Percentiles rank a stretch among this genome's conserved stretches.
Evolutionary conservation across 306 rosid genomes (phyloP).

Genomic region (Ormosia semicastrata): DNA sequence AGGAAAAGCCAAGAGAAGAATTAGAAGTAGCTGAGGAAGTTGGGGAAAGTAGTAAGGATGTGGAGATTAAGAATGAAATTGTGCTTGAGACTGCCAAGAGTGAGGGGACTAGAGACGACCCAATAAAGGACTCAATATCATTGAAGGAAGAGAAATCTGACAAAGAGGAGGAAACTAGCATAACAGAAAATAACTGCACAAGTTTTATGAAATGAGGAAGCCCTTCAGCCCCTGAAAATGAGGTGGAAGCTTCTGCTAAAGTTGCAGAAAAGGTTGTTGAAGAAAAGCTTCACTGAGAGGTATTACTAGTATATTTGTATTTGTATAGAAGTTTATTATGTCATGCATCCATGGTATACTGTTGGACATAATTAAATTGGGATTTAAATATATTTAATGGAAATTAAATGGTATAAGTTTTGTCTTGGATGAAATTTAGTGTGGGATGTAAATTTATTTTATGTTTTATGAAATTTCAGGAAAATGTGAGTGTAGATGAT

Average conservation of each 20-base stretch:
- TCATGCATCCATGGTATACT: no score
- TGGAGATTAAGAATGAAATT: constrained; percentile 30
- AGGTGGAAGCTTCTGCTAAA: constrained; percentile 34
- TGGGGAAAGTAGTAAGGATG: constrained; percentile 25
- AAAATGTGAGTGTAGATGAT: no score
- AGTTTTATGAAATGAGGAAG: constrained; percentile 30
- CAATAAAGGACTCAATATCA: constrained; percentile 7
- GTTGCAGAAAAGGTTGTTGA: constrained; percentile 24
- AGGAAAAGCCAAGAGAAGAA: constrained; percentile 30
- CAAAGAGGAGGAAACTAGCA: constrained; percentile 26
- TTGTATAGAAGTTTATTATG: no score
- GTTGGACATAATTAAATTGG: no score
- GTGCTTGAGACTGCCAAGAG: constrained; percentile 9
- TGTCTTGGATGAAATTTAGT: no score
- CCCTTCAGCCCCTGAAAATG: constrained; percentile 10
- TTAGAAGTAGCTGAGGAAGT: constrained; percentile 30
- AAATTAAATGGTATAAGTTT: no score
- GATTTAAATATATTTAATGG: no score
- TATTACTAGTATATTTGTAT: no score
- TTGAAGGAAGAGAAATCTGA: constrained; percentile 27
- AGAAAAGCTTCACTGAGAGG: no score
- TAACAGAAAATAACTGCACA: background rate
- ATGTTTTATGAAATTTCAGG: no score
- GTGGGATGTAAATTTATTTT: no score
- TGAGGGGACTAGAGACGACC: constrained; percentile 29